Conservation (phyloP, 441 rosid species). For the Daphne laureola region DNA sequence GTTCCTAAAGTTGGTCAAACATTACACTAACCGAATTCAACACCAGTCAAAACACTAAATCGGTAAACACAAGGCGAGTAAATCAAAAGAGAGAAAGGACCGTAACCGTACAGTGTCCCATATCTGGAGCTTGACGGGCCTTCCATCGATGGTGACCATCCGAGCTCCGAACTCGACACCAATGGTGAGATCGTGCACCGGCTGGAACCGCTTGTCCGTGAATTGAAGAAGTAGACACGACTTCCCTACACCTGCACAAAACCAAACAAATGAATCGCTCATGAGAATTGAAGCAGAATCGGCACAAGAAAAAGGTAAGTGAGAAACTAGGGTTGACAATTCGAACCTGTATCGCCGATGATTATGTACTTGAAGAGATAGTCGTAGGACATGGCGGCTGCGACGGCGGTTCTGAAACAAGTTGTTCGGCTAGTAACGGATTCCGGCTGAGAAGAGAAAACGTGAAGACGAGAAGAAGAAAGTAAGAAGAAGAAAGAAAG, state of each 20-base stretch:
- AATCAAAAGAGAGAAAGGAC: background rate
- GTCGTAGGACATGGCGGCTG: constrained; percentile 55
- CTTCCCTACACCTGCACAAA: constrained; percentile 50
- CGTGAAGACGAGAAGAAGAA: too few relatives aligned
- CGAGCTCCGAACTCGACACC: constrained; percentile 80
- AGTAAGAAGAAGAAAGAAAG: background rate
- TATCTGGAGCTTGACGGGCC: constrained; percentile 64
- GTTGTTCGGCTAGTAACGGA: background rate
- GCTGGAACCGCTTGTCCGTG: constrained; percentile 74
- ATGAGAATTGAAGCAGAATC: constrained; percentile 6
- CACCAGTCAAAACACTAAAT: background rate
- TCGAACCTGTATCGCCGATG: constrained; percentile 72
- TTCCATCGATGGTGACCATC: constrained; percentile 65
- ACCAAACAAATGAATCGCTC: background rate
- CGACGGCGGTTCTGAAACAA: background rate
- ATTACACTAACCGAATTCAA: too few relatives aligned
- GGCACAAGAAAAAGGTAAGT: background rate
- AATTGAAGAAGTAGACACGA: constrained; percentile 64
- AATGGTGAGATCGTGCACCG: constrained; percentile 71
- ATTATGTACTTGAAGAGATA: constrained; percentile 79
- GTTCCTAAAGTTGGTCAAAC: too few relatives aligned
- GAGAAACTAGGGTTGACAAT: constrained; percentile 6
- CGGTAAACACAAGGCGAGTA: background rate
- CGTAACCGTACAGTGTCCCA: constrained; percentile 53
- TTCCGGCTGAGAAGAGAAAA: background rate